Base-by-base conservation (phyloP, 306 rosid species). In the Trifolium subterraneum region DNA sequence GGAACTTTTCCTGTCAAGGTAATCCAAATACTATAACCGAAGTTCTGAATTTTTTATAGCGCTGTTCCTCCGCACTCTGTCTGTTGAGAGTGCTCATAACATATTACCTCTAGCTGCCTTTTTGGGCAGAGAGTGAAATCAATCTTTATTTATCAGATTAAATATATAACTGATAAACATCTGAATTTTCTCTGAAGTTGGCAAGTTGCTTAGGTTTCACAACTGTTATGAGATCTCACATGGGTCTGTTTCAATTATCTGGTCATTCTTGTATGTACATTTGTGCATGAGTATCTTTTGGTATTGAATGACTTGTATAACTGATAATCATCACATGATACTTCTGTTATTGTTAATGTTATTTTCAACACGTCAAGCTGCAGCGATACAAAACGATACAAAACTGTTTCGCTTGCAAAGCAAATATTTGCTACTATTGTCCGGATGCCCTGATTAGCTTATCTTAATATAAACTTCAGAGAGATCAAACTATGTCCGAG, bases 1-100 rank as follows among this genome's bases (percentile, higher is more conserved):
- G 97, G 98, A 71, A 90, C 99, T 27, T 95, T 95, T 83, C 99
- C 99, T 22, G 96, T 86, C 78, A 88, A 95, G 99, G 99, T 95
- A 82, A 80, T 47, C 68, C 60, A 35, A 78, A 44, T 72, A 25
- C 71, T 70, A 42, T 78, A 33, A 39, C 66, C 20, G 12, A 47
- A 36, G 8, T 25, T 81, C 29, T 58, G 44, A 42, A 56, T 35
- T 42, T 41, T 56, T 51, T 45, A 44, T n/a, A n/a, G 61, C 56
- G 54, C 11, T 52, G 61, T n/a, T 76, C 38, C 67, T 75, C 73
- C 42, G 33, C n/a, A 45, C 29, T 62, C n/a, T 54, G 61, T 66
- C 68, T 7, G 14, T 20, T 52, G 33, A 51, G 23, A 38, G 16
- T 60, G 66, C 52, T 15, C 60, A 56, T n/a, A n/a, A n/a, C n/a